phyloP scores from a whole-genome alignment of 352 stramenopile species.

The Globisporangium middletonii region DNA sequence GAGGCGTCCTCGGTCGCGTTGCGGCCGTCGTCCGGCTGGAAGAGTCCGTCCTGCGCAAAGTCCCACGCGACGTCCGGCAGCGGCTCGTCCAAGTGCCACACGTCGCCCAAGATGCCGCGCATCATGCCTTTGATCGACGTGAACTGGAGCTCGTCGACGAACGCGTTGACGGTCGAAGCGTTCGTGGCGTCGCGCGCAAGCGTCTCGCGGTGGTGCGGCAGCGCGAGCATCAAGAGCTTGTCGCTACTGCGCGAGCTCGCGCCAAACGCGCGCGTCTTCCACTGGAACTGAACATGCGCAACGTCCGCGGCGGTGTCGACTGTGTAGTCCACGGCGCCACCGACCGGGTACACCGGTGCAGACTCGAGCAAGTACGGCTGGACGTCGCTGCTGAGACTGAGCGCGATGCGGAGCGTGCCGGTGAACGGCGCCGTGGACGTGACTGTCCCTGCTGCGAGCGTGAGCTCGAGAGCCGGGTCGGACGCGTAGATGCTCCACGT shows the following conservation, averaged over 20 bases:
- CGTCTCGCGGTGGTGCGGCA: conserved; percentile 71
- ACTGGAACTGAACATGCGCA: conserved; percentile 46
- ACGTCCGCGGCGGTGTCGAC: conserved; percentile 22
- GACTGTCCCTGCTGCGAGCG: conserved; percentile 26
- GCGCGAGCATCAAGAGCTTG: conserved; percentile 67
- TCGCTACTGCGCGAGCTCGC: conserved; percentile 13
- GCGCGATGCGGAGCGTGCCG: conserved; percentile 46
- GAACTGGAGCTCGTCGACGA: conserved; percentile 46
- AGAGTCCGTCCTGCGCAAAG: conserved; percentile 51
- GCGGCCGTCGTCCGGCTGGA: conserved; percentile 2
- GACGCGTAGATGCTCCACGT: conserved; percentile 65
- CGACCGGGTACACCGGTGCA: conserved; percentile 46
- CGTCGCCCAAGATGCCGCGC: conserved; percentile 47
- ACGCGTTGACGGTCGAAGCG: conserved; percentile 14
- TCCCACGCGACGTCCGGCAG: conserved; percentile 59
- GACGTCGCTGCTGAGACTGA: conserved; percentile 31
- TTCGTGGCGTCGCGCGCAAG: conserved; percentile 13
- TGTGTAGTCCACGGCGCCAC: conserved; percentile 42
- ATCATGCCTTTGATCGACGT: conserved; percentile 74
- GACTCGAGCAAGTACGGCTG: conserved; percentile 52
- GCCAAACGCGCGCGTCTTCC: conserved; percentile 51
- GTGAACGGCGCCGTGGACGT: conserved; percentile 31
- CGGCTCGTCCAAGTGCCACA: conserved; percentile 63
- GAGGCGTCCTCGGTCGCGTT: conserved; percentile 10
- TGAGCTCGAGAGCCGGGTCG: conserved; percentile 35